phyloP scores from a whole-genome alignment of 1,139 yeast genomes.

The Chernovozyma aurita region DNA sequence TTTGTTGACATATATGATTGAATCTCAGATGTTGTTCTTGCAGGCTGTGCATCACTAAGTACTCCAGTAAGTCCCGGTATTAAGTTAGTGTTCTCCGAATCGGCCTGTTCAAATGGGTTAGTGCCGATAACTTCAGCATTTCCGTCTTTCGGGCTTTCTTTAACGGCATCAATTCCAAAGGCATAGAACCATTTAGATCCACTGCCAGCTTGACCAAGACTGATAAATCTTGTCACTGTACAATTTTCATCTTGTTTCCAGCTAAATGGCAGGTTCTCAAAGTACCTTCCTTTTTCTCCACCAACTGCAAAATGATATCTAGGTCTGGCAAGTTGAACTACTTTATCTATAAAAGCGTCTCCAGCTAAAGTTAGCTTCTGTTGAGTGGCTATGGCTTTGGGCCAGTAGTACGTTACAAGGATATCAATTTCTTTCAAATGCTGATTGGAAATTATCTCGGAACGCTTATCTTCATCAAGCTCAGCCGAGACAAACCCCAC shows the following conservation, averaged over 20 bases:
- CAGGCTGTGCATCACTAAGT: too few relatives aligned
- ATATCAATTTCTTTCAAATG: conserved; percentile 39
- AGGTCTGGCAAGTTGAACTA: conserved; percentile 47
- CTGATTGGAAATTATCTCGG: not conserved
- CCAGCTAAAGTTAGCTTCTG: conserved; percentile 37
- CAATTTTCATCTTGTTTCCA: conserved; percentile 41
- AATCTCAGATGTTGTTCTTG: too few relatives aligned
- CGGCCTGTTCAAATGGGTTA: conserved; percentile 4
- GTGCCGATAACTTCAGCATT: not conserved
- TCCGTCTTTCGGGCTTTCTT: conserved; percentile 1
- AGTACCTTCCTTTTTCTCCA: conserved; percentile 41
- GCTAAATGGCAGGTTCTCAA: conserved; percentile 54
- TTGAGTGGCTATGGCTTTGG: conserved; percentile 39
- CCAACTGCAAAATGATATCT: conserved; percentile 65
- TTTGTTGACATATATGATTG: not conserved
- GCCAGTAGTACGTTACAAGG: conserved; percentile 60
- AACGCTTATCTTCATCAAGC: conserved; percentile 9
- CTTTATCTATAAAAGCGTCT: conserved; percentile 36
- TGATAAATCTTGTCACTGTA: conserved; percentile 53
- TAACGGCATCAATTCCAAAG: conserved; percentile 44
- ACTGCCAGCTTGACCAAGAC: conserved; percentile 56
- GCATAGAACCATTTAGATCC: conserved; percentile 73
- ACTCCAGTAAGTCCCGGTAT: too few relatives aligned
- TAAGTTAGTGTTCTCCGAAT: too few relatives aligned
- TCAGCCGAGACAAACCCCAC: conserved; percentile 29